A percentile compares a stretch with the other conserved stretches of the same genome.
phyloP scores from a whole-genome alignment of 2,329 filamentous ascomycete genomes.

The Epichloe bromicola region DNA sequence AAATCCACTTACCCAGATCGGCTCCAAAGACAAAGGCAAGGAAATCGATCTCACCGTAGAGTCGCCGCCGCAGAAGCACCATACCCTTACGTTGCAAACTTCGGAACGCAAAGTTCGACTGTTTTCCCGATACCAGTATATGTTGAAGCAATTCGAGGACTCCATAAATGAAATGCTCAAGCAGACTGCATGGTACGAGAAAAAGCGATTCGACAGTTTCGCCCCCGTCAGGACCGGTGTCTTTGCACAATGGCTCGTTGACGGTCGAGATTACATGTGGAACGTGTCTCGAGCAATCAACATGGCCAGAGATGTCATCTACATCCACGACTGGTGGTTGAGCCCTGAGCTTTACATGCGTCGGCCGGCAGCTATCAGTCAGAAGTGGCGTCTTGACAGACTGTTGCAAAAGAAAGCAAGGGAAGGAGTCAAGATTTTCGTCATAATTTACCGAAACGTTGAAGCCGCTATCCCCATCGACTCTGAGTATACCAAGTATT shows the following conservation, averaged over 20 bases:
- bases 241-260: slow-evolving; percentile 92
- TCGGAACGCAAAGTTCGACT: slow-evolving; percentile 87
- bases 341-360: slow-evolving; percentile 94
- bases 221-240: slow-evolving; percentile 77
- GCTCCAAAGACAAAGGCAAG: slow-evolving; percentile 46
- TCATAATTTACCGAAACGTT: slow-evolving; percentile 96
- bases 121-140: slow-evolving; percentile 78
- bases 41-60: slow-evolving; percentile 30
- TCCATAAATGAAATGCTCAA: slow-evolving; percentile 78
- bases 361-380: slow-evolving; percentile 84
- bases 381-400: slow-evolving; percentile 93
- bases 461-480: slow-evolving; percentile 96
- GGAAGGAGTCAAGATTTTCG: slow-evolving; percentile 93
- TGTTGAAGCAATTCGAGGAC: slow-evolving; percentile 84
- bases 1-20: slow-evolving; percentile 38
- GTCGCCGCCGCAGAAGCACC: slow-evolving; percentile 45
- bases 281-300: slow-evolving; percentile 93
- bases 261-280: slow-evolving; percentile 98
- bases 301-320: slow-evolving; percentile 94
- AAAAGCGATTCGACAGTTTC: slow-evolving; percentile 85
- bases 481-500: slow-evolving; percentile 96
- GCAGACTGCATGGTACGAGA: slow-evolving; percentile 69
- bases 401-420: slow-evolving; percentile 85
- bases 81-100: slow-evolving; percentile 78
- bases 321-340: slow-evolving; percentile 99